Percentiles rank a stretch among this genome's conserved stretches.
Evolutionary conservation across 495 filamentous ascomycete species (phyloP).

Genomic region (Penicillium ucsense): DNA sequence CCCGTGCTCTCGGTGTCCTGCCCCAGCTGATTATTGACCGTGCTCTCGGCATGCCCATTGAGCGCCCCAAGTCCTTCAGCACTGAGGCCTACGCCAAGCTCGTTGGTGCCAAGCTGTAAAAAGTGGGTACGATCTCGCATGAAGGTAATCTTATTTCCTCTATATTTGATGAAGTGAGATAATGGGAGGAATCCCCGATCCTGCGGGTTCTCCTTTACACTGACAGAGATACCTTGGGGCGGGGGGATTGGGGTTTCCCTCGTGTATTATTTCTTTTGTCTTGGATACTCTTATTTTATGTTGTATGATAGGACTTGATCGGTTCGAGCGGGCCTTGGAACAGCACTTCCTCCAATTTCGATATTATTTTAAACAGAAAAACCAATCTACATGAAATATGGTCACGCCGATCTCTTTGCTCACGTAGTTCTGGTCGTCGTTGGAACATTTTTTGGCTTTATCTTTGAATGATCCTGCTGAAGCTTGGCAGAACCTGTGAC

Average conservation of each 20-base stretch:
- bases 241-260: not conserved
- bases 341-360: slow-evolving; percentile 24
- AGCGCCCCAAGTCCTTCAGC: slow-evolving; percentile 91
- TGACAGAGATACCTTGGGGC: not conserved
- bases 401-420: slow-evolving; percentile 2
- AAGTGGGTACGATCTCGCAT: not conserved
- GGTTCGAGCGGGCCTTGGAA: slow-evolving; percentile 41
- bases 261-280: slow-evolving; percentile 25
- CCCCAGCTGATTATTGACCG: slow-evolving; percentile 99
- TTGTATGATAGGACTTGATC: slow-evolving; percentile 40
- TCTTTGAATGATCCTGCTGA: too few relatives aligned
- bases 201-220: not conserved
- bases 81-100: slow-evolving; percentile 95
- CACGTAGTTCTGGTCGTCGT: not conserved
- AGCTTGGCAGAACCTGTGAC: too few relatives aligned
- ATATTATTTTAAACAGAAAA: not conserved
- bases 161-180: slow-evolving; percentile 1
- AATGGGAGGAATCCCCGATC: not conserved
- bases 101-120: slow-evolving; percentile 81
- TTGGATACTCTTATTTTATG: slow-evolving; percentile 26
- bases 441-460: not conserved
- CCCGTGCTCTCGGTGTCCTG: slow-evolving; percentile 92
- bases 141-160: not conserved
- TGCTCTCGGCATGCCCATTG: slow-evolving; percentile 64
- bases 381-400: slow-evolving; percentile 9